Conservation (phyloP, 768 basidiomycete species). For the Pleurotus eryngii region DNA sequence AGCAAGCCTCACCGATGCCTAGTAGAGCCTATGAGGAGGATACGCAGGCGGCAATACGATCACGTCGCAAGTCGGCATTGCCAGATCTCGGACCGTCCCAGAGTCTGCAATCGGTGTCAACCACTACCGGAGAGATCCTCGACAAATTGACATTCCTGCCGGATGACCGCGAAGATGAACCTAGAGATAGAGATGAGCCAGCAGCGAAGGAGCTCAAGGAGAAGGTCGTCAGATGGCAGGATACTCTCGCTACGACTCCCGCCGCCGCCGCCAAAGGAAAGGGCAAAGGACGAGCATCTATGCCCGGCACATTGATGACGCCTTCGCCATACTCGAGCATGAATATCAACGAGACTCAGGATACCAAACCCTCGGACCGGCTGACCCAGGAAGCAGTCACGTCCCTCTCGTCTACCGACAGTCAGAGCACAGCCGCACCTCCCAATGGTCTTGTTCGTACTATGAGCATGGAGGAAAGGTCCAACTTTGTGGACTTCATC, state of each 20-base stretch:
- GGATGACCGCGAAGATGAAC: slow-evolving; percentile 39
- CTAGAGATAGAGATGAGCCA: slow-evolving; percentile 21
- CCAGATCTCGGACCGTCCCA: slow-evolving; percentile 27
- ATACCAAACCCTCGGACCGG: slow-evolving; percentile 16
- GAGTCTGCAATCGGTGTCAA: slow-evolving; percentile 49
- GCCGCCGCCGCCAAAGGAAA: slow-evolving; percentile 16
- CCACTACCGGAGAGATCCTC: slow-evolving; percentile 44
- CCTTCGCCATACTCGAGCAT: slow-evolving; percentile 45
- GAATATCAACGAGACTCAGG: slow-evolving; percentile 16
- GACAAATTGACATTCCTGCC: slow-evolving; percentile 19
- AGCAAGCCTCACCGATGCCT: not conserved
- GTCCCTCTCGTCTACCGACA: slow-evolving; percentile 12
- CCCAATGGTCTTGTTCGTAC: slow-evolving; percentile 37
- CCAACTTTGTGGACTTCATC: slow-evolving; percentile 46
- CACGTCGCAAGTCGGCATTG: slow-evolving; percentile 13
- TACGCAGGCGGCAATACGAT: slow-evolving; percentile 26
- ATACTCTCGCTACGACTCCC: slow-evolving; percentile 17
- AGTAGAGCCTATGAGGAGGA: slow-evolving; percentile 19
- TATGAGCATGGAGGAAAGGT: slow-evolving; percentile 52
- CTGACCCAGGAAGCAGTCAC: slow-evolving; percentile 13
- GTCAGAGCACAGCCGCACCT: slow-evolving; percentile 8
- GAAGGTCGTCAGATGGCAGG: slow-evolving; percentile 36
- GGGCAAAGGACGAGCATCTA: slow-evolving; percentile 30
- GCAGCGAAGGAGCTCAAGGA: slow-evolving; percentile 22
- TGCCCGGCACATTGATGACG: slow-evolving; percentile 56